These are phyloP conservation scores for Cladophialophora psammophila DNA, from an alignment of 2,329 filamentous ascomycete species.

Conservation along the genomic window DNA sequence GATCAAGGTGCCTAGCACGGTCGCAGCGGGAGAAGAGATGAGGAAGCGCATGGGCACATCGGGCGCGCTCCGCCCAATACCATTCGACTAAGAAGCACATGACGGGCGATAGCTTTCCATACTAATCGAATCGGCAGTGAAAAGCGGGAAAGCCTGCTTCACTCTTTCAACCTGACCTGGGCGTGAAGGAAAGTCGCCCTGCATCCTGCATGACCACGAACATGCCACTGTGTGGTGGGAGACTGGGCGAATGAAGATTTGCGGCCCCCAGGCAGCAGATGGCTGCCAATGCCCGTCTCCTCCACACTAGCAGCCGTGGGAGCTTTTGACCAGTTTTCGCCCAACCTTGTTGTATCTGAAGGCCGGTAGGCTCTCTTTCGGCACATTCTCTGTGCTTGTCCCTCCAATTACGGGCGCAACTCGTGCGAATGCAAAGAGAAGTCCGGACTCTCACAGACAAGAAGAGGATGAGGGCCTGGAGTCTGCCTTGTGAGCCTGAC, in stretches of 20 bases:
- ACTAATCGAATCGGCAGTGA: neutral
- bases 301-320: neutral
- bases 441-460: neutral
- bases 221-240: conserved; percentile 21
- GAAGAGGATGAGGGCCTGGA: neutral
- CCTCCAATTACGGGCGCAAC: neutral
- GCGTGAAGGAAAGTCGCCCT: conserved; percentile 24
- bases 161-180: neutral
- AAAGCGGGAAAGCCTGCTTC: conserved; percentile 6
- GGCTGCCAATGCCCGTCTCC: neutral
- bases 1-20: conserved; percentile 93
- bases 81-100: conserved; percentile 50
- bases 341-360: neutral
- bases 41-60: conserved; percentile 71
- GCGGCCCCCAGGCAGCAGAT: neutral
- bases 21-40: conserved; percentile 89
- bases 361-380: neutral
- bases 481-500: neutral
- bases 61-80: conserved; percentile 67
- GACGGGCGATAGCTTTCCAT: neutral
- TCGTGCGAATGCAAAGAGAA: neutral
- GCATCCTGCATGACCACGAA: conserved; percentile 31
- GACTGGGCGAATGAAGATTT: conserved; percentile 18
- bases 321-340: conserved; percentile 10
- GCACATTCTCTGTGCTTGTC: neutral